Evolutionary conservation across 768 basidiomycete genomes (phyloP).

Genomic region (Piloderma croceum): DNA sequence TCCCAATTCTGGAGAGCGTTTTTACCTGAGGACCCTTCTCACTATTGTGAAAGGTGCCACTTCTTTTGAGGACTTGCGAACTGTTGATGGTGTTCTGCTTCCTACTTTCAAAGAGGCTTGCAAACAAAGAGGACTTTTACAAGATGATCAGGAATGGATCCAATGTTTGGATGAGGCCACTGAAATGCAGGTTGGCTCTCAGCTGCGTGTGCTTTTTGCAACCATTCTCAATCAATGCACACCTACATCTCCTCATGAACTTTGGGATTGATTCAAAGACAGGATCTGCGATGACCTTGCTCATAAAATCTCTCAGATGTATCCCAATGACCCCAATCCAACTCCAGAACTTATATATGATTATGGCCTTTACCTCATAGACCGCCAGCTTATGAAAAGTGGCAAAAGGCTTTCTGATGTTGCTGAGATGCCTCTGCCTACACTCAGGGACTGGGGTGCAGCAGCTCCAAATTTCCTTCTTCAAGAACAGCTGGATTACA

Average conservation of each 20-base stretch:
- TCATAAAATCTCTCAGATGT: conserved; percentile 12
- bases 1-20: conserved; percentile 33
- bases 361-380: conserved; percentile 34
- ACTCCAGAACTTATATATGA: conserved; percentile 30
- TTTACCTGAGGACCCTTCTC: conserved; percentile 37
- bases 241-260: conserved; percentile 25
- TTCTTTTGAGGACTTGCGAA: conserved; percentile 21
- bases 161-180: conserved; percentile 35
- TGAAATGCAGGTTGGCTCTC: conserved; percentile 31
- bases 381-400: conserved; percentile 8
- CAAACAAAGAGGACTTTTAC: conserved; percentile 26
- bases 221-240: conserved; percentile 29
- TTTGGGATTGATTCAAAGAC: conserved; percentile 33
- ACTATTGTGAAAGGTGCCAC: conserved; percentile 33
- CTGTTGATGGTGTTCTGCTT: conserved; percentile 16
- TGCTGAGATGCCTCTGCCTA: conserved; percentile 12
- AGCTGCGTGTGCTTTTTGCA: conserved; percentile 34
- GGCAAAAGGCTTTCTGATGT: conserved; percentile 9
- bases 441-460: conserved; percentile 10
- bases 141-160: conserved; percentile 34
- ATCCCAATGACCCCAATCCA: conserved; percentile 12
- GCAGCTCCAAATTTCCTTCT: no score
- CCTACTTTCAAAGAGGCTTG: conserved; percentile 22
- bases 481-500: conserved; percentile 7
- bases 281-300: conserved; percentile 39